Evolutionary conservation across 139 green algal genomes (phyloP), one percentile per base, ranked within the genome.

Genomic region (Mesotaenium endlicherianum): DNA sequence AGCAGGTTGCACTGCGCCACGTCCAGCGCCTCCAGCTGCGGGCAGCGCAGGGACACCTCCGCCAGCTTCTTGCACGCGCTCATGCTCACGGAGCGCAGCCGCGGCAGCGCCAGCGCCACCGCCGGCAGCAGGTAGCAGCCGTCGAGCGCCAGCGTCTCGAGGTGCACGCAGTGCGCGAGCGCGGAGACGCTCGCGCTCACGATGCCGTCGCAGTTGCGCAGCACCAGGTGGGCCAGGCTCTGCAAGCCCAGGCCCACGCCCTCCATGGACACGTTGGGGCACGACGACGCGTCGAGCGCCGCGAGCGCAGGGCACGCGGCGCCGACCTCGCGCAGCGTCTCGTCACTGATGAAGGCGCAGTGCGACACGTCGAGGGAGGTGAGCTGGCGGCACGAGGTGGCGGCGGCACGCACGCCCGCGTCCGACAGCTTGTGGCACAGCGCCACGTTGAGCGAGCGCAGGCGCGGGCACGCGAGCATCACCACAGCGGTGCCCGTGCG

Each of bases 81-180:
- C 3, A 82, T 5, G 75, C 75, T 82, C 11, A 71, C 20, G 20
- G 26, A 34, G 6, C n/a, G 75, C 75, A 82, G 75, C 11, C 30
- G 49, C 2, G 47, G 49, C 38, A 82, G 75, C 36, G 38, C 16
- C 20, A 82, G 40, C 38, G 2, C 38, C n/a, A 71, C 4, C 11
- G 17, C 3, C n/a, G 39, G 3, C 3, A 82, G 75, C 75, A 71
- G 20, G 3, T 2, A 34, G 75, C 75, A 82, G 47, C n/a, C 38
- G 75, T 82, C 58, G 36, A 71, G 47, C 3, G 2, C 2, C n/a
- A 70, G 30, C 16, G 6, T 53, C 47, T 82, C 70, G 17, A 78
- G 70, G 11, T 6, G 6, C 20, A 3, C 5, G 17, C 16, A 26
- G 41, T 40, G 3, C 42, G 5, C 40, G 20, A 59, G 11, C 41